Base-by-base conservation (phyloP, 1,284 basidiomycete species). In the Puccinia triticina region DNA sequence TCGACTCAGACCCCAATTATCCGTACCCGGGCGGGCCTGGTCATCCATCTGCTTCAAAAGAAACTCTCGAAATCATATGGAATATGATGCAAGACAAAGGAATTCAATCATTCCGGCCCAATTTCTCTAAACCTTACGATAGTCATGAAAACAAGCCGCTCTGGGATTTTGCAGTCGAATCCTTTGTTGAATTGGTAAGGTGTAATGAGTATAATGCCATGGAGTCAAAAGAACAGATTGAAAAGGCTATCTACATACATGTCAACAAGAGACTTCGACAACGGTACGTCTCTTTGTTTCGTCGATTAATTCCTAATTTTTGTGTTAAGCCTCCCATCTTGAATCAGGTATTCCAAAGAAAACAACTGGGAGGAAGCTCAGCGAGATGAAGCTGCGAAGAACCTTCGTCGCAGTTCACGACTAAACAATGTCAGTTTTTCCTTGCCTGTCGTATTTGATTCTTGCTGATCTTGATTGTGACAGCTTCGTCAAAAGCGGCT, bases 141-240 rank as follows among this genome's bases (percentile, higher is more conserved):
- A 59, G 34, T 40, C 57, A n/a, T 48, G 76, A 77, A 12, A 77
- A 77, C 34, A n/a, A 67, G 26, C 46, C 32, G 12, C 34, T 77
- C 26, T 34, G 26, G 16, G 61, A 67, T 50, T 14, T 77, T 11
- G 57, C 76, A 4, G 57, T 66, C 32, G 34, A 77, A 23, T 66
- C 37, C 11, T 77, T 77, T 50, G 29, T 77, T 48, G 61, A 77
- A 66, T 34, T 77, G 21, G 59, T 66, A 23, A 26, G 50, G 29
- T 64, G 59, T 67, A 26, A 43, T 4, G 57, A 77, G 50, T 77
- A 77, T 32, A 26, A 37, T 46, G 75, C 59, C 11, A 48, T 77
- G 29, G 26, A 55, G 46, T 34, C 23, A 32, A n/a, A 64, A 77
- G 55, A 77, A 37, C 32, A 29, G 14, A 77, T 77, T n/a, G 14